A percentile compares a stretch with the other conserved stretches of the same genome.
phyloP scores from a whole-genome alignment of 208 protist genomes.

The Trypanosoma caninum region DNA sequence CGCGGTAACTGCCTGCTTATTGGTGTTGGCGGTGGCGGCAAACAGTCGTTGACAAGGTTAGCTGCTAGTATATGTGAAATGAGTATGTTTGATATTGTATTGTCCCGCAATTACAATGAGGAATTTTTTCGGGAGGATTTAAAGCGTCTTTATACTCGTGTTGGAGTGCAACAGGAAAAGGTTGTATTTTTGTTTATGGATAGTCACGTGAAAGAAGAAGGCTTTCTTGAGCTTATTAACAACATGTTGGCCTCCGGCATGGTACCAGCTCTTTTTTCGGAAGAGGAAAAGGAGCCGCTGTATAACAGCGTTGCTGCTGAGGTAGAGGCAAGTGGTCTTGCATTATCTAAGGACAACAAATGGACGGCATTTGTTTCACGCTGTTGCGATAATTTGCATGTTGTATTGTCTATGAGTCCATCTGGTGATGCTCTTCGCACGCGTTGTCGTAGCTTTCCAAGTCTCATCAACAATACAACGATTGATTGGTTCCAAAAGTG shows the following conservation, averaged over 20 bases:
- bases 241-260: slow-evolving; percentile 98
- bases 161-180: slow-evolving; percentile 90
- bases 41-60: slow-evolving; percentile 96
- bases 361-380: slow-evolving; percentile 97
- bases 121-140: slow-evolving; percentile 97
- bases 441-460: slow-evolving; percentile 97
- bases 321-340: slow-evolving; percentile 72
- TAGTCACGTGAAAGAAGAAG: slow-evolving; percentile 96
- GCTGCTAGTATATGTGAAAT: slow-evolving; percentile 93
- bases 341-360: slow-evolving; percentile 95
- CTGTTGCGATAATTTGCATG: slow-evolving; percentile 97
- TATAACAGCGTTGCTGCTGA: slow-evolving; percentile 92
- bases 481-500: slow-evolving; percentile 99
- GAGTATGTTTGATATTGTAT: slow-evolving; percentile 96
- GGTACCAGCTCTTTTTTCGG: slow-evolving; percentile 97
- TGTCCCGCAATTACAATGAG: slow-evolving; percentile 97
- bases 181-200: slow-evolving; percentile 99
- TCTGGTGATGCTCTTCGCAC: slow-evolving; percentile 94
- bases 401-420: slow-evolving; percentile 98
- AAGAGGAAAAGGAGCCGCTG: slow-evolving; percentile 97
- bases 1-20: slow-evolving; percentile 97
- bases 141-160: slow-evolving; percentile 94
- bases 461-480: slow-evolving; percentile 98
- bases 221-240: slow-evolving; percentile 99
- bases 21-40: slow-evolving; percentile 97